These are phyloP conservation scores for Claviceps sorghi DNA, from an alignment of 2,329 filamentous ascomycete genomes.

Conservation along the genomic window DNA sequence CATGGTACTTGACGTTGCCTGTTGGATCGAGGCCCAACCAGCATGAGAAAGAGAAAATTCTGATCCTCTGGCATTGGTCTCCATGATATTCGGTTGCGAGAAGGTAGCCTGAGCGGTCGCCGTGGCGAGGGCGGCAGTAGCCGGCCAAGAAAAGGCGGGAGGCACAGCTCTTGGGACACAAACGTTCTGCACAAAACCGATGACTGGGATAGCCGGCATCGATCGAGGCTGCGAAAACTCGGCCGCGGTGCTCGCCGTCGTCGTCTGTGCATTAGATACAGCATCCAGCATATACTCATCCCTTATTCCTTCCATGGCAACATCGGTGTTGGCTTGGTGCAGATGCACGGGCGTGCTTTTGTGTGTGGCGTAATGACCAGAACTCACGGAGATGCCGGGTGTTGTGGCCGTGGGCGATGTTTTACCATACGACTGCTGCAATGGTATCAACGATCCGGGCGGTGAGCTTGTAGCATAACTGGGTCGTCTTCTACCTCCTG, in stretches of 20 bases:
- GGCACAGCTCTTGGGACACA: slow-evolving; percentile 11
- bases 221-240: slow-evolving; percentile 12
- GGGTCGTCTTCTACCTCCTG: slow-evolving; percentile 7
- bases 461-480: slow-evolving; percentile 9
- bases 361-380: slow-evolving; percentile 12
- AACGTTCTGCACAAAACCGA: slow-evolving; percentile 9
- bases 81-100: slow-evolving; percentile 23
- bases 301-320: slow-evolving; percentile 9
- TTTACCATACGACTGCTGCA: slow-evolving; percentile 5
- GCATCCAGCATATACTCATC: slow-evolving; percentile 12
- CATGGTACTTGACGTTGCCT: slow-evolving; percentile 9
- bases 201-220: slow-evolving; percentile 10
- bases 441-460: slow-evolving; percentile 6
- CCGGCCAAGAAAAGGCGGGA: slow-evolving; percentile 17
- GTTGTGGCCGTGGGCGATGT: slow-evolving; percentile 4
- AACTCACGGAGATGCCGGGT: slow-evolving; percentile 7
- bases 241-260: slow-evolving; percentile 8
- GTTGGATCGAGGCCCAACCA: slow-evolving; percentile 21
- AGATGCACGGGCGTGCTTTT: slow-evolving; percentile 3
- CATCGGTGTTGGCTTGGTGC: slow-evolving; percentile 9
- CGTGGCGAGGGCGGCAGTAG: slow-evolving; percentile 27
- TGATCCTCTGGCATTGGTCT: slow-evolving; percentile 11
- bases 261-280: slow-evolving; percentile 8
- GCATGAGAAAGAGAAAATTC: slow-evolving; percentile 17
- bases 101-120: slow-evolving; percentile 33